phyloP scores from a whole-genome alignment of 1,284 basidiomycete genomes.

The Pseudozyma pruni region DNA sequence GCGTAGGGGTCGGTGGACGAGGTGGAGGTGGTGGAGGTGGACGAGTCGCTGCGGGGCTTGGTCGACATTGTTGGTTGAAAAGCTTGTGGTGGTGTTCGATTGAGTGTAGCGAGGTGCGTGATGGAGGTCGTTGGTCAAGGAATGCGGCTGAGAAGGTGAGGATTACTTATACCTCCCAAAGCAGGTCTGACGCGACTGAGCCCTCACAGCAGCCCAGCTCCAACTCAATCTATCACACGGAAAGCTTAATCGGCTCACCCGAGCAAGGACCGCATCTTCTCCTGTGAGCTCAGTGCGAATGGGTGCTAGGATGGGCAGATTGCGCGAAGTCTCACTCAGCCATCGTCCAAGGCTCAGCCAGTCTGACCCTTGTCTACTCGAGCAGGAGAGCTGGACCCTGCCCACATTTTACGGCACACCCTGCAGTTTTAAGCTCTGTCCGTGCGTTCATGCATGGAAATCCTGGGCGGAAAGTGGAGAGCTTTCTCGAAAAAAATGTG shows the following conservation, averaged over 20 bases:
- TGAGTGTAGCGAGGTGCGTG: not conserved
- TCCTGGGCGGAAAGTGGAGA: conserved; percentile 9
- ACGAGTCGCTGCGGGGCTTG: conserved; percentile 30
- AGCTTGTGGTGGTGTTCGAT: not conserved
- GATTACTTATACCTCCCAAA: not conserved
- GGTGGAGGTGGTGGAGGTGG: conserved; percentile 25
- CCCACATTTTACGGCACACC: no score
- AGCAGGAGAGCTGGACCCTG: no score
- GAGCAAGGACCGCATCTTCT: not conserved
- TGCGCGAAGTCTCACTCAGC: not conserved
- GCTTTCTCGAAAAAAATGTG: conserved; percentile 20
- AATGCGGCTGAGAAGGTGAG: no score
- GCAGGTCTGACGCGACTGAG: no score
- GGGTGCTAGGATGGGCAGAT: no score
- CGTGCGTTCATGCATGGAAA: conserved; percentile 4
- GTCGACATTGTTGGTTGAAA: conserved; percentile 22
- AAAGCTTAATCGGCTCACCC: no score
- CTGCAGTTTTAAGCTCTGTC: not conserved
- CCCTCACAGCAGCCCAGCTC: no score
- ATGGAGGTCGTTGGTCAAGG: not conserved
- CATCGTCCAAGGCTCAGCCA: no score
- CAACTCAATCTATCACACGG: no score
- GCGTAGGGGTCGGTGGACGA: conserved; percentile 33
- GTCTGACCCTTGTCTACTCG: no score
- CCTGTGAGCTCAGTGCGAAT: no score